Evolutionary conservation across 2,329 filamentous ascomycete genomes (phyloP), one percentile per base, ranked within the genome.

Genomic region (Pyricularia grisea): DNA sequence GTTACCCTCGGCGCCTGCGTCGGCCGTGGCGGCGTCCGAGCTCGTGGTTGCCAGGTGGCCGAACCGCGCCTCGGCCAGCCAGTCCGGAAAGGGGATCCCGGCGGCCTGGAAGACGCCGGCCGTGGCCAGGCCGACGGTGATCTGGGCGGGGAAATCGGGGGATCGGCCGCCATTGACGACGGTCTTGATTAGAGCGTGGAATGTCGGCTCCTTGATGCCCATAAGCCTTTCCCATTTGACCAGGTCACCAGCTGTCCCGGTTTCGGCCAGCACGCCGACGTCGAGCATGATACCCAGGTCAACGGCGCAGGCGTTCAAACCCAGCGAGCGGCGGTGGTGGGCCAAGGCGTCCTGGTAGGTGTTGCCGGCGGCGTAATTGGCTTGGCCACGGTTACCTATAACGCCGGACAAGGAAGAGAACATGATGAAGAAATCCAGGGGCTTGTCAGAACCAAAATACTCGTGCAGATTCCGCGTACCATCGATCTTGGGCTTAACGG

Each of bases 381-480:
- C 74, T 67, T 82, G 80, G 1, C 75, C 76, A 23, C 75, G 74
- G 61, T 75, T 75, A 6, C 79, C 80, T 2, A 79, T 67, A 9
- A 79, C 71, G 33, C 77, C 76, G 0, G 77, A 78, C 27, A 77
- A 74, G 66, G 76, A 78, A 0, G 77, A 78, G 0, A 78, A 70
- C 65, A 79, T 70, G 4, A 76, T 74, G 72, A 82, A 81, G 71
- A 82, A 81, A 68, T 80, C 78, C 1, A 79, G 70, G 0, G 76
- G 75, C 3, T 69, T 67, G n/a, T 77, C 73, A 0, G 70, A 10
- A 2, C 74, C 76, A 11, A 84, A 74, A 14, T 75, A 74, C 17
- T 78, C 70, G 69, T 85, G 79, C 1, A 88, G 78, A 67, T 86
- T 84, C 74, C 76, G 77, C 0, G 84, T 81, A 3, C 85, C 86